A percentile compares a stretch with the other conserved stretches of the same genome.
These are phyloP conservation scores for Helicosporidium sp. DNA, from an alignment of 139 green algal species.

Conservation along the genomic window DNA sequence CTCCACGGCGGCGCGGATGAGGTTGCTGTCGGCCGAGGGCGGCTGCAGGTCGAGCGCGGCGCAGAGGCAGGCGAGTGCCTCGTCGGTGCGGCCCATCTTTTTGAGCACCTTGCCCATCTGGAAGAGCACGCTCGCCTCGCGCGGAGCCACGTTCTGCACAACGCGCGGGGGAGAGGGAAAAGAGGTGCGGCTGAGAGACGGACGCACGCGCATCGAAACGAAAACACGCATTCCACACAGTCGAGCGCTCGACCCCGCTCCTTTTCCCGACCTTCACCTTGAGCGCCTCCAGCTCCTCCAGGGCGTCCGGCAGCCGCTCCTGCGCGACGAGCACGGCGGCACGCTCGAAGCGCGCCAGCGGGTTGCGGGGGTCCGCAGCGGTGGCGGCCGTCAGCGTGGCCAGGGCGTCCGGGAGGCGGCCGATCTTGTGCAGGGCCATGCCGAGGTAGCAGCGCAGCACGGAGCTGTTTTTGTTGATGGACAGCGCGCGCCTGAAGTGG, in stretches of 20 bases:
- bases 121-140: conserved; percentile 71
- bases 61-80: conserved; percentile 50
- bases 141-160: conserved; percentile 50
- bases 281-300: conserved; percentile 49
- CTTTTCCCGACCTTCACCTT: no score
- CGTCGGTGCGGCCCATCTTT: conserved; percentile 37
- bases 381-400: conserved; percentile 48
- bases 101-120: conserved; percentile 65
- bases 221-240: no score
- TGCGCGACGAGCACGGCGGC: conserved; percentile 51
- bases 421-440: conserved; percentile 58
- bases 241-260: no score
- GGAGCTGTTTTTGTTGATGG: conserved; percentile 56
- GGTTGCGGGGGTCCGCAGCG: conserved; percentile 58
- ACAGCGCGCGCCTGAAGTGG: conserved; percentile 55
- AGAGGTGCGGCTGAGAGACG: no score
- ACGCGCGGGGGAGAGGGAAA: background rate
- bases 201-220: no score
- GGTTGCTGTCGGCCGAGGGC: conserved; percentile 40
- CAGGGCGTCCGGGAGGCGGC: conserved; percentile 44
- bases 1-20: conserved; percentile 77
- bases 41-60: conserved; percentile 68
- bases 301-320: conserved; percentile 37
- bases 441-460: conserved; percentile 82
- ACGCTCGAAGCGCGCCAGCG: conserved; percentile 73